Conservation (phyloP, 352 stramenopile genomes). For the Aphanomyces astaci region DNA sequence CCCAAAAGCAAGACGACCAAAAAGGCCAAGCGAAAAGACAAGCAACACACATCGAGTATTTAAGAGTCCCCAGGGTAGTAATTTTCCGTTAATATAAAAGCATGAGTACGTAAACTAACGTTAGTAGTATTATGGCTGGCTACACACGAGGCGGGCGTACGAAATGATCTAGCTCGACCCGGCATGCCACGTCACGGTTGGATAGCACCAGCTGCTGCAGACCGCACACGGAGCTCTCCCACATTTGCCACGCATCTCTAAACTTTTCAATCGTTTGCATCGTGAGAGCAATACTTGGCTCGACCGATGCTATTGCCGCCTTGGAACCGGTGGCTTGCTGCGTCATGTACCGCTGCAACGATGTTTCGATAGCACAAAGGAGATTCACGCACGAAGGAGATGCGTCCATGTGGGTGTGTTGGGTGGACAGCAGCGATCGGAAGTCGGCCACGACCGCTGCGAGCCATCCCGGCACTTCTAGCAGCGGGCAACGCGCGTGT, state of each 20-base stretch:
- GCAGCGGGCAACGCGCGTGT: not conserved
- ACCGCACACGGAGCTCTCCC: not conserved
- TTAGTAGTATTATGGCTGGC: too few species aligned
- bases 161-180: not conserved
- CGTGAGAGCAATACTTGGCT: not conserved
- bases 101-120: too few species aligned
- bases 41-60: too few species aligned
- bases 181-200: not conserved
- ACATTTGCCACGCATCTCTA: not conserved
- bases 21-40: not conserved
- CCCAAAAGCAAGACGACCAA: not conserved
- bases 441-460: not conserved
- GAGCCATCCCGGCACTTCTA: not conserved
- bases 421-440: not conserved
- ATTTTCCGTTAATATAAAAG: too few species aligned
- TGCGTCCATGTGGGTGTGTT: not conserved
- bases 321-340: not conserved
- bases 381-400: not conserved
- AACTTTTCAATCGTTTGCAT: slow-evolving; percentile 4
- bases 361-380: not conserved
- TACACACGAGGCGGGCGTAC: not conserved
- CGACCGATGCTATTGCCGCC: not conserved
- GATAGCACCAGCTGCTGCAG: not conserved
- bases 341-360: not conserved
- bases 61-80: too few species aligned